Evolutionary conservation across 129 eudicot genomes (phyloP), one percentile per base, ranked within the genome.

Genomic region (Silybum marianum): DNA sequence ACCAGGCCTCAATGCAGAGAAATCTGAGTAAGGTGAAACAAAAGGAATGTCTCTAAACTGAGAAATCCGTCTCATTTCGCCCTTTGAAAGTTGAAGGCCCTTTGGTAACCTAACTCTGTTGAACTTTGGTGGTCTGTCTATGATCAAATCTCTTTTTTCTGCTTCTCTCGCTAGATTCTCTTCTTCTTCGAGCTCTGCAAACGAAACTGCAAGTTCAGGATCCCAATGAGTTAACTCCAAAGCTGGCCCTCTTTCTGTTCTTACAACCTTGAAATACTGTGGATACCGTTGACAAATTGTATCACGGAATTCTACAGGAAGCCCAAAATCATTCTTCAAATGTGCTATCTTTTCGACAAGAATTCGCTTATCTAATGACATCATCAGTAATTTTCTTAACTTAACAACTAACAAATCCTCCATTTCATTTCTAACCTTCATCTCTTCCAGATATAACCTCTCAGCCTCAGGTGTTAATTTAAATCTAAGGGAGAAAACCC

Each of bases 221-320:
- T 93, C 99, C 99, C 99, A 96, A 71, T 93, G 97, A 77, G 98
- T 91, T 26, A 96, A 73, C 84, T 96, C 97, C 80, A 96, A 69
- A 16, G 97, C 97, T 0, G 93, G 91, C n/a, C 99, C 99, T 60
- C 98, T 86, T 72, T 87, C 98, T 8, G 99, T 96, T 7, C 79
- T 5, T 18, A 96, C 92, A 46, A 96, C 89, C 89, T 72, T 87
- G 38, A 89, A 96, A 80, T 96, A 93, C 78, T 96, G 98, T 0
- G 99, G 98, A 68, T 96, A 93, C 3, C 98, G 86, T 40, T 82
- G 89, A 78, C 99, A 96, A 60, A 96, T 96, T 0, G 98, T 93
- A 69, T 90, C 91, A 2, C 93, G 90, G 71, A 93, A 96, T 32
- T 96, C 97, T 23, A 81, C 34, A 42, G 99, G 98, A 74, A 96